A percentile compares a stretch with the other conserved stretches of the same genome.
phyloP scores from a whole-genome alignment of 371 early-diverging fungal genomes.

The Sporodiniella umbellata region DNA sequence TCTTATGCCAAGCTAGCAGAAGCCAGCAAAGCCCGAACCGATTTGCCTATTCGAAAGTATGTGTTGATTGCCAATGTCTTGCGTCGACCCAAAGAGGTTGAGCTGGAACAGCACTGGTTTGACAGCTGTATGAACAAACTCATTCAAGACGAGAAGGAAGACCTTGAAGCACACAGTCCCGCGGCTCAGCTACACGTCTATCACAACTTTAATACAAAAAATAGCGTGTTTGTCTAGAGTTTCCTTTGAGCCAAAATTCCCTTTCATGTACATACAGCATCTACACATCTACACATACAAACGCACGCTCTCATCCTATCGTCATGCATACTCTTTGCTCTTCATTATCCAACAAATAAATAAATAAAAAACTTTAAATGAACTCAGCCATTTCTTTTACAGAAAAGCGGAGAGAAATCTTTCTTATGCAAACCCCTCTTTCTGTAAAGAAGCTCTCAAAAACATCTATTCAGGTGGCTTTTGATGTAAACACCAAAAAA shows the following conservation, averaged over 20 bases:
- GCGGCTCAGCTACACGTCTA: slow-evolving; percentile 6
- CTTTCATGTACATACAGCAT: neutral
- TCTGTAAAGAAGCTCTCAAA: too few relatives aligned
- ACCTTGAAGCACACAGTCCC: neutral
- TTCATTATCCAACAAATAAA: neutral
- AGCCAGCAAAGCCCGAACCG: slow-evolving; percentile 15
- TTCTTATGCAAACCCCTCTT: too few relatives aligned
- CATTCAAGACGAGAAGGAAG: slow-evolving; percentile 10
- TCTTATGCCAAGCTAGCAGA: slow-evolving; percentile 19
- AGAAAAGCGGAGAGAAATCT: too few relatives aligned
- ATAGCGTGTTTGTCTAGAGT: slow-evolving; percentile 13
- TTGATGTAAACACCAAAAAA: too few relatives aligned
- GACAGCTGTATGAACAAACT: slow-evolving; percentile 19
- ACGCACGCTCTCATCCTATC: too few relatives aligned
- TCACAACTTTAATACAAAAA: slow-evolving; percentile 9
- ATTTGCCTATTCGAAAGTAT: slow-evolving; percentile 25
- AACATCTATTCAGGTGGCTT: too few relatives aligned
- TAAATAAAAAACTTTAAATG: too few relatives aligned
- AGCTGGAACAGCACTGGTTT: slow-evolving; percentile 21
- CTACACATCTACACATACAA: neutral
- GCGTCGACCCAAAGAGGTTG: slow-evolving; percentile 5
- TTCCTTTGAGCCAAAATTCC: neutral
- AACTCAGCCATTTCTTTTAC: too few relatives aligned
- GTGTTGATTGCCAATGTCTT: slow-evolving; percentile 21
- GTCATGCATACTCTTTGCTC: too few relatives aligned